Base-by-base conservation (phyloP, 176 grass and related monocot species). In the Carex littledalei region DNA sequence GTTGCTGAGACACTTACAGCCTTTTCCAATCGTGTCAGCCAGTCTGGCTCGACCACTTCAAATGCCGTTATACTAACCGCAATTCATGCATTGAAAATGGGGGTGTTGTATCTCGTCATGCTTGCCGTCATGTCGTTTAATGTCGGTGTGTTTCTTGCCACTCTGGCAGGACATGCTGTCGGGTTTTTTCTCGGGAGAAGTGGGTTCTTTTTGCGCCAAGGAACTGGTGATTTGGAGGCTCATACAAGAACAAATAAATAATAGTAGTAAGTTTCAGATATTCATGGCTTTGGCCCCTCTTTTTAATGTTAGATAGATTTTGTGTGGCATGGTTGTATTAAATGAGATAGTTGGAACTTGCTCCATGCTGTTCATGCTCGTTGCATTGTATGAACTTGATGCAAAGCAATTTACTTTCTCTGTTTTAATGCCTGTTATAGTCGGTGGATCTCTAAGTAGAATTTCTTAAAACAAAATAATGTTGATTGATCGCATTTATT, bases 51-150 rank as follows among this genome's bases (percentile, higher is more conserved):
- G 43, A 69, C 50, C 13, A 55, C 88, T 35, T 29, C 59, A 63
- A 49, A 57, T 63, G 63, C 77, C 39, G 4, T 77, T 50, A 2
- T 77, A 49, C 12, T 86, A 47, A 77, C 85, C 7, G 83, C 59
- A 12, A 53, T 90, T 13, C 90, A 94, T 56, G 80, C 67, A 12
- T 57, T 70, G 1, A 86, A 63, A 84, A 74, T 94, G 55, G 90
- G 69, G 16, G 84, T 94, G 5, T 57, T 75, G 4, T 92, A 94
- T 88, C 18, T 94, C 54, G 88, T 87, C 68, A 94, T 94, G 92
- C 88, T 94, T 31, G 88, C 88, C 12, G n/a, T 84, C 21, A 94
- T 94, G 92, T 92, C 92, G 1, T 90, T 94, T 79, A 94, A 94
- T 67, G 88, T 37, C 17, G 90, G 92, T 5, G 88, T 94, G 4